Conservation (phyloP, 768 basidiomycete genomes). For the Albatrellus ellisii region DNA sequence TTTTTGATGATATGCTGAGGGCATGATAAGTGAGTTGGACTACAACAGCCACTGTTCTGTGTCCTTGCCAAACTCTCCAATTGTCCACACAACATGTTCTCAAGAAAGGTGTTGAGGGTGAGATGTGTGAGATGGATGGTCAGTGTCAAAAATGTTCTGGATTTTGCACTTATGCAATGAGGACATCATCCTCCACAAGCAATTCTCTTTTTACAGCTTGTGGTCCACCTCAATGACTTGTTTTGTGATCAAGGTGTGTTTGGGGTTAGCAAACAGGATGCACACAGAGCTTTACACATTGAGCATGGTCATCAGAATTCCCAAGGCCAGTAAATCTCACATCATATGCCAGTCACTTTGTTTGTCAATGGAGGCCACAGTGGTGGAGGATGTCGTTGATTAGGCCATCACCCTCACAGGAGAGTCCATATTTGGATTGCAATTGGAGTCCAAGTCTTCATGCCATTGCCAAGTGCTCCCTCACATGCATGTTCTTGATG, state of each 20-base stretch:
- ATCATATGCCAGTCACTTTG: conserved; percentile 36
- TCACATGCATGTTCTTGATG: too few relatives aligned
- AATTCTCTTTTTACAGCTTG: conserved; percentile 65
- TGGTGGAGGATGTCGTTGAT: conserved; percentile 5
- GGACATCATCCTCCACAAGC: conserved; percentile 45
- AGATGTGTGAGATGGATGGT: conserved; percentile 78
- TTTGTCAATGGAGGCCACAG: conserved; percentile 14
- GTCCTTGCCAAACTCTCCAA: conserved; percentile 67
- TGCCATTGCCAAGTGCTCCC: too few relatives aligned
- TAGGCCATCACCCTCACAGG: too few relatives aligned
- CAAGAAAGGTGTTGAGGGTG: conserved; percentile 75
- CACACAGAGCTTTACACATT: conserved; percentile 27
- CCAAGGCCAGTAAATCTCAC: conserved; percentile 23
- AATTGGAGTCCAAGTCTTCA: too few relatives aligned
- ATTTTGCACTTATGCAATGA: conserved; percentile 57
- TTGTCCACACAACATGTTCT: conserved; percentile 78
- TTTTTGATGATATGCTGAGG: conserved; percentile 11
- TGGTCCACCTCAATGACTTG: conserved; percentile 78
- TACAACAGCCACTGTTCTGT: conserved; percentile 23
- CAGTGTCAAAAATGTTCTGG: conserved; percentile 58
- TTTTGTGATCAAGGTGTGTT: conserved; percentile 73
- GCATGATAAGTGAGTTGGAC: conserved; percentile 6
- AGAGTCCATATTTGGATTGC: too few relatives aligned
- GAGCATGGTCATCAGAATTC: not conserved
- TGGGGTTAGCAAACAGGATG: conserved; percentile 64